Base-by-base conservation (phyloP, 2,329 filamentous ascomycete genomes). In the Aspergillus sp. region DNA sequence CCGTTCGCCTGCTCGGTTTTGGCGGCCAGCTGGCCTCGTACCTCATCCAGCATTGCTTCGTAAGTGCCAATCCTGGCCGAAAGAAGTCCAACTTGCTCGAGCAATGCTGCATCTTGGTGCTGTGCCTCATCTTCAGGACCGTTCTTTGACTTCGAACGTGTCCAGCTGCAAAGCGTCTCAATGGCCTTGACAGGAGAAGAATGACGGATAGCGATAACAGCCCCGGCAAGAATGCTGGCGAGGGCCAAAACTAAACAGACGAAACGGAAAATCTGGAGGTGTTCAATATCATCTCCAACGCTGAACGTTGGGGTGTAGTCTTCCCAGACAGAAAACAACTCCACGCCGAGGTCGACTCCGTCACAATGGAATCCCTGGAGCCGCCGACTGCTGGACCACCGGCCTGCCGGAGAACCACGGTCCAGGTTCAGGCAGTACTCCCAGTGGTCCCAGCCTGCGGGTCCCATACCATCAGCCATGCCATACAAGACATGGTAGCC, bases 321-420 rank as follows among this genome's bases (percentile, higher is more conserved):
- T 13, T 59, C 39, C 47, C 63, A 17, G 10, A 30, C 39, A n/a
- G 42, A 44, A 4, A 32, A 36, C 39, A 63, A 5, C 17, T 62
- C 55, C 13, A 66, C 17, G 4, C 63, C 65, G 10, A 36, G 23
- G 36, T 58, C 59, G 17, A 62, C 54, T 5, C 64, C 63, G n/a
- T 51, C 21, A 32, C 64, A 68, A 42, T 60, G 62, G 32, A 27
- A 25, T 15, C 13, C 19, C 21, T 54, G 47, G 13, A 52, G 21
- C 52, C 50, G 54, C 36, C 59, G 55, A 48, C 32, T 11, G n/a
- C 27, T 19, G 19, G 11, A 30, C 32, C 54, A 50, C 10, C 30
- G 55, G 27, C 13, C 47, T n/a, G 19, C 21, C n/a, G 21, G n/a
- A 27, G 23, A 30, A 15, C 25, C 21, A 15, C 23, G 15, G 17